Percentiles rank a stretch among this genome's conserved stretches.
These are phyloP conservation scores for Lolium multiflorum DNA, from an alignment of 176 grass and related monocot genomes.

Conservation along the genomic window DNA sequence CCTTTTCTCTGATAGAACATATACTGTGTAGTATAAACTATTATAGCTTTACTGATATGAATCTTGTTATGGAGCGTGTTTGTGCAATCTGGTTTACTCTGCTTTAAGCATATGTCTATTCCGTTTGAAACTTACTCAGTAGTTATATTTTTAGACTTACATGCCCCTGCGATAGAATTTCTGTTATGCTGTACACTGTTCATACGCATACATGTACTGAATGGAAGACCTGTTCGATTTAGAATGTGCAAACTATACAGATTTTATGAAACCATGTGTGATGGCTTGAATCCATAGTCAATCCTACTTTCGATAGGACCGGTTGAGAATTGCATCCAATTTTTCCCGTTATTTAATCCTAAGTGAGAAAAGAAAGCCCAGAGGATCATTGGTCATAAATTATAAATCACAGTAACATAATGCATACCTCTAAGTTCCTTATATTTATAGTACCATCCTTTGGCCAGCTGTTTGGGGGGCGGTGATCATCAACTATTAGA, in stretches of 20 bases:
- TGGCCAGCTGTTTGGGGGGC: slow-evolving; percentile 75
- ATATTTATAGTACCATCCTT: slow-evolving; percentile 78
- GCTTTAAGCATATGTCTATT: slow-evolving; percentile 8
- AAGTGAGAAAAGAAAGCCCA: neutral
- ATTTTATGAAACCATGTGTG: no score
- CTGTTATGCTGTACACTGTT: neutral
- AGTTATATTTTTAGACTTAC: neutral
- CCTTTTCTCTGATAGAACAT: slow-evolving; percentile 22
- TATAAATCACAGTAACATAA: neutral
- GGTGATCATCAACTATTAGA: slow-evolving; percentile 67
- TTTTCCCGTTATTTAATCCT: no score
- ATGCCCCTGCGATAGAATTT: neutral
- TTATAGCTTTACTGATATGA: slow-evolving; percentile 3
- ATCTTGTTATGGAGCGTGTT: neutral
- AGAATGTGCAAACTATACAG: no score
- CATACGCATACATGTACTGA: neutral
- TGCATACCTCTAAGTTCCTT: slow-evolving; percentile 80
- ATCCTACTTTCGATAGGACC: no score
- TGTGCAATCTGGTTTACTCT: slow-evolving; percentile 18
- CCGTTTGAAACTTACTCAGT: slow-evolving; percentile 27
- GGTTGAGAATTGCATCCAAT: no score
- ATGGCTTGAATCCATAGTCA: no score
- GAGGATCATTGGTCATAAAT: neutral
- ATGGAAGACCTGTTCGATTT: no score
- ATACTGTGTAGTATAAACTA: neutral